Evolutionary conservation across 2,329 filamentous ascomycete species (phyloP), one percentile per base, ranked within the genome.

Genomic region (Emmonsia crescens): DNA sequence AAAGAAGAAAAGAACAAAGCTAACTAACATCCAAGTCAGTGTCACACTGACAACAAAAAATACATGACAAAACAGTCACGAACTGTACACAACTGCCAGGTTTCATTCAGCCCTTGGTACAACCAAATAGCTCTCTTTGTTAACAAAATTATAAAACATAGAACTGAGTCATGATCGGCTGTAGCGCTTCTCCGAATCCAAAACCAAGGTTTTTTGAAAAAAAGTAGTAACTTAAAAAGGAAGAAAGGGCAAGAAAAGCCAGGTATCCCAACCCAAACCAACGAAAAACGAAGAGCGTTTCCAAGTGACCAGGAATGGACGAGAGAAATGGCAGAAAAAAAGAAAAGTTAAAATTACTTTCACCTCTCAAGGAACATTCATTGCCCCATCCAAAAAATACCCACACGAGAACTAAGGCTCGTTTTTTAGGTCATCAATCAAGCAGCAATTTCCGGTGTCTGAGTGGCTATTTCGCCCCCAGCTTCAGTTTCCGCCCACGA

Each of bases 401-500:
- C 62, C 56, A 66, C 59, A 65, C 65, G 64, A 65, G 58, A 60
- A 33, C n/a, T n/a, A n/a, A n/a, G n/a, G n/a, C n/a, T 9, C 42
- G 0, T 46, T 46, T 12, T 46, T 10, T 38, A 44, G 40, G 46
- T 14, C 2, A 29, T 5, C 6, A 49, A 21, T 68, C 58, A 63
- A 48, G 55, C 62, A 49, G 66, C 61, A 61, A 70, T 65, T 62
- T 74, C 70, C 29, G 67, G 67, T 59, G 69, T 60, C 61, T 76
- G 73, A 61, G 67, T 68, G 56, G 72, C 73, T 57, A 76, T 71
- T 63, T 79, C 79, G 54, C 78, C 80, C 40, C 76, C 77, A 56
- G 79, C 79, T 57, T 78, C 76, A 63, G 79, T 80, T 79, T 97
- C 94, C 0, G 94, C 94, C 94, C 94, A 99, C 44, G 88, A 86